Conservation (phyloP, 2,329 filamentous ascomycete species). For the Beauveria caledonica region DNA sequence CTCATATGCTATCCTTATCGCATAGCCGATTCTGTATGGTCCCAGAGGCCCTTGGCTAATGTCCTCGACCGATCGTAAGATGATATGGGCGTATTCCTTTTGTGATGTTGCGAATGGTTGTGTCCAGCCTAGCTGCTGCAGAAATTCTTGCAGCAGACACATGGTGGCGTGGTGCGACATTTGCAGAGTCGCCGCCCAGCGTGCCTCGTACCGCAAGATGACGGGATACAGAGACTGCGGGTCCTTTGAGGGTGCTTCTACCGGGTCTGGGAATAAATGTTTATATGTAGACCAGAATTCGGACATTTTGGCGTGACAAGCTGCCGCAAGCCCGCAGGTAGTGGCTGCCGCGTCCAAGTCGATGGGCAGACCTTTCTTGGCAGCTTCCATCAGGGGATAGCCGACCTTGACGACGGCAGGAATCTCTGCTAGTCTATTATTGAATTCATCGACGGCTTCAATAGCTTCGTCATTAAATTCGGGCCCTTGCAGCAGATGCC, state of each 20-base stretch:
- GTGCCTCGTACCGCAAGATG: constrained; percentile 22
- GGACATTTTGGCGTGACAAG: constrained; percentile 22
- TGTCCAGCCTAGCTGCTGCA: constrained; percentile 25
- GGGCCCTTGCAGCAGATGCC: constrained; percentile 20
- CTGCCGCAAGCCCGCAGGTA: constrained; percentile 21
- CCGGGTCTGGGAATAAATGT: constrained; percentile 18
- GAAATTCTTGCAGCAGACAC: constrained; percentile 31
- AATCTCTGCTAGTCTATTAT: constrained; percentile 26
- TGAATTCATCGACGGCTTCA: constrained; percentile 25
- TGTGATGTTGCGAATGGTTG: constrained; percentile 21
- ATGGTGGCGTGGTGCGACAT: constrained; percentile 31
- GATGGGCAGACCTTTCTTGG: constrained; percentile 20
- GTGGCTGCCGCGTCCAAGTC: constrained; percentile 22
- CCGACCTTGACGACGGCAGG: constrained; percentile 25
- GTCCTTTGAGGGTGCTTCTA: constrained; percentile 22
- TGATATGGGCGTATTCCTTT: constrained; percentile 21
- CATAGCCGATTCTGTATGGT: constrained; percentile 29
- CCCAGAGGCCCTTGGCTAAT: constrained; percentile 30
- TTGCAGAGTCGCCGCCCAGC: constrained; percentile 27
- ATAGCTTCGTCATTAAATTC: constrained; percentile 18
- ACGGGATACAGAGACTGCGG: constrained; percentile 25
- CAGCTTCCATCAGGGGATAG: constrained; percentile 25
- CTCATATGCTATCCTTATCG: constrained; percentile 30
- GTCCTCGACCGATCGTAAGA: constrained; percentile 30
- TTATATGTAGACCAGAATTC: constrained; percentile 25